Percentiles rank a stretch among this genome's conserved stretches.
phyloP scores from a whole-genome alignment of 257 asterid species.

The Petunia axillaris region DNA sequence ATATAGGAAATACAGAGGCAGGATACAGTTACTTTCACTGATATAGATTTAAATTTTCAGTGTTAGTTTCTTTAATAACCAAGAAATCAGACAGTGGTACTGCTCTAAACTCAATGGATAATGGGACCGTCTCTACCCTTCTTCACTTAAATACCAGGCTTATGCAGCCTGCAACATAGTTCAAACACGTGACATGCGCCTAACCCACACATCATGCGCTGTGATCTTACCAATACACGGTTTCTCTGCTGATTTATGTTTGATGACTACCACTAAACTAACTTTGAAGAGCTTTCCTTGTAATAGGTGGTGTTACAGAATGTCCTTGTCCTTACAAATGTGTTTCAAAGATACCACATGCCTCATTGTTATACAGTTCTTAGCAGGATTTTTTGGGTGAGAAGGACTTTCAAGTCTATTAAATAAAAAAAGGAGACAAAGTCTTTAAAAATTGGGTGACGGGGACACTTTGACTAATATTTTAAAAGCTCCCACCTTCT shows the following conservation, averaged over 20 bases:
- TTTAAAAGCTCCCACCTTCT: too few relatives aligned
- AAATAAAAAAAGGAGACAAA: too few relatives aligned
- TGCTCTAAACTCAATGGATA: too few relatives aligned
- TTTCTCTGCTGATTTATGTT: not conserved
- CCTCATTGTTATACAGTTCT: slow-evolving; percentile 97
- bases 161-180: too few relatives aligned
- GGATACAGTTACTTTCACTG: not conserved
- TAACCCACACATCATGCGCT: too few relatives aligned
- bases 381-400: not conserved
- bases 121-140: too few relatives aligned
- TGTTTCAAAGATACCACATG: slow-evolving; percentile 91
- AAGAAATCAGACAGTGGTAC: too few relatives aligned
- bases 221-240: not conserved
- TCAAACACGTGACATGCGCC: too few relatives aligned
- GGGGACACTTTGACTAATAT: too few relatives aligned
- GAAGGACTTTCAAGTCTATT: too few relatives aligned
- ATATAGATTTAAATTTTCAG: not conserved
- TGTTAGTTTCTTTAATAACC: not conserved
- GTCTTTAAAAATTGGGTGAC: too few relatives aligned
- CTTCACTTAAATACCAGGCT: too few relatives aligned
- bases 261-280: not conserved
- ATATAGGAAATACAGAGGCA: slow-evolving; percentile 4
- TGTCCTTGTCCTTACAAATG: slow-evolving; percentile 96
- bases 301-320: slow-evolving; percentile 88
- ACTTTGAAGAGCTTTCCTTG: slow-evolving; percentile 29